Percentiles rank a stretch among this genome's conserved stretches.
phyloP scores from a whole-genome alignment of 2,329 filamentous ascomycete species.

The Zarea fungicola region DNA sequence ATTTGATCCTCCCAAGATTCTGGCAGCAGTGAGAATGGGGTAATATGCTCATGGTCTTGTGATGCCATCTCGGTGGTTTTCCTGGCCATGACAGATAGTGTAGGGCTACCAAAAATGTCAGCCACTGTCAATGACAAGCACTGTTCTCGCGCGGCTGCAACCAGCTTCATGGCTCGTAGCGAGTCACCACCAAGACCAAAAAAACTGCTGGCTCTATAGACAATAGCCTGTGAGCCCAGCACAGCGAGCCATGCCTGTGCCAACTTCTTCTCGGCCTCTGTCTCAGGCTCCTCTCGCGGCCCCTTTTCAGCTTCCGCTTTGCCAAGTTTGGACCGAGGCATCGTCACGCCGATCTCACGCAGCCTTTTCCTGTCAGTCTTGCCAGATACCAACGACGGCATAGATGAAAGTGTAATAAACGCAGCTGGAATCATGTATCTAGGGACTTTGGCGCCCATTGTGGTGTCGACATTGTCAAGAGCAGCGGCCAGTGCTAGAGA shows the following conservation, averaged over 20 bases:
- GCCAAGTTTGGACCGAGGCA: conserved; percentile 36
- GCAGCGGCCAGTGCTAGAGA: conserved; percentile 28
- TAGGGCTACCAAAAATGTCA: conserved; percentile 40
- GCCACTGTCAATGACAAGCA: conserved; percentile 39
- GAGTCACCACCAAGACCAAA: conserved; percentile 47
- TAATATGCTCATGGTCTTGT: conserved; percentile 22
- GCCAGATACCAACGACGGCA: conserved; percentile 43
- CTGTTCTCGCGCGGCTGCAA: conserved; percentile 35
- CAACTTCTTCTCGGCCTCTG: conserved; percentile 32
- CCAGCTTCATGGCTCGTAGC: conserved; percentile 46
- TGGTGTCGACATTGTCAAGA: conserved; percentile 26
- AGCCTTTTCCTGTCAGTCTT: conserved; percentile 46
- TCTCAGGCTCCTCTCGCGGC: conserved; percentile 31
- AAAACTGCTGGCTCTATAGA: conserved; percentile 39
- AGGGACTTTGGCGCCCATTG: conserved; percentile 31
- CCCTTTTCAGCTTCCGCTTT: conserved; percentile 11
- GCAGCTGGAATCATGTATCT: conserved; percentile 45
- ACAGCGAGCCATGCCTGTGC: conserved; percentile 33
- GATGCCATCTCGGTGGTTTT: conserved; percentile 21
- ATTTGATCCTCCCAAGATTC: conserved; percentile 27
- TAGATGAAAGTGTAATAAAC: conserved; percentile 39
- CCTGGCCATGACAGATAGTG: conserved; percentile 39
- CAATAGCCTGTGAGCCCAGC: conserved; percentile 29
- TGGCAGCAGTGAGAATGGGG: conserved; percentile 36
- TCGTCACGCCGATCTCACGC: conserved; percentile 37